Percentiles rank a stretch among this genome's conserved stretches.
Evolutionary conservation across 2,329 filamentous ascomycete species (phyloP).

Genomic region (Phyllosticta citribraziliensis): DNA sequence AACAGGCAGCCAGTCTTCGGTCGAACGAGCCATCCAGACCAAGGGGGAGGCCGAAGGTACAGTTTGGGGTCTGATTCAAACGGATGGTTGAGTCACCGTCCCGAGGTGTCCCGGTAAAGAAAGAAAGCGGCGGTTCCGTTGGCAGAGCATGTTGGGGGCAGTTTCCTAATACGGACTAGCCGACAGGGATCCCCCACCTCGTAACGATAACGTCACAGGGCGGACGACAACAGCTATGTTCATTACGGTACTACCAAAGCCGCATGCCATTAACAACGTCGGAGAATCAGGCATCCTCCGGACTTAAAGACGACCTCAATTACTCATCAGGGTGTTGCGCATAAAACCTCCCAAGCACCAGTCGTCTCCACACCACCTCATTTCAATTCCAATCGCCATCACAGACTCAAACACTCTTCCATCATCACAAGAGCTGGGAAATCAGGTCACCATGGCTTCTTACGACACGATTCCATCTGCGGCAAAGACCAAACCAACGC

Average conservation of each 20-base stretch:
- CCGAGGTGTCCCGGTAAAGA: too few species aligned
- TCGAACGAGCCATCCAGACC: too few species aligned
- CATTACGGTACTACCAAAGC: background rate
- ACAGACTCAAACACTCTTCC: background rate
- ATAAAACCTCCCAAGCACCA: background rate
- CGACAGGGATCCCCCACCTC: too few species aligned
- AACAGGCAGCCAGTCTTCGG: too few species aligned
- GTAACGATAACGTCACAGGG: too few species aligned
- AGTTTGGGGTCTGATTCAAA: too few species aligned
- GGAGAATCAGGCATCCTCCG: background rate
- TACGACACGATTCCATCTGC: constrained; percentile 7
- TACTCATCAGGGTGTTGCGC: background rate
- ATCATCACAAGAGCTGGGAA: background rate
- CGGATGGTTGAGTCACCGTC: too few species aligned
- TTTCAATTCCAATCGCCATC: background rate
- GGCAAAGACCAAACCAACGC: constrained; percentile 7
- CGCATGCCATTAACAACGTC: background rate
- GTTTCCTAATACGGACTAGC: too few species aligned
- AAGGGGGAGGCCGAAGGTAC: too few species aligned
- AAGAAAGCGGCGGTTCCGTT: too few species aligned
- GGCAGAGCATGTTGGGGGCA: too few species aligned
- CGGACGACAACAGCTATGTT: too few species aligned
- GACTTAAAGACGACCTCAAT: background rate
- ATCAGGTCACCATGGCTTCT: constrained; percentile 5
- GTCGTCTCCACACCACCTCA: background rate